Evolutionary conservation across 257 asterid genomes (phyloP), one percentile per base, ranked within the genome.

Genomic region (Schizonepeta tenuifolia): DNA sequence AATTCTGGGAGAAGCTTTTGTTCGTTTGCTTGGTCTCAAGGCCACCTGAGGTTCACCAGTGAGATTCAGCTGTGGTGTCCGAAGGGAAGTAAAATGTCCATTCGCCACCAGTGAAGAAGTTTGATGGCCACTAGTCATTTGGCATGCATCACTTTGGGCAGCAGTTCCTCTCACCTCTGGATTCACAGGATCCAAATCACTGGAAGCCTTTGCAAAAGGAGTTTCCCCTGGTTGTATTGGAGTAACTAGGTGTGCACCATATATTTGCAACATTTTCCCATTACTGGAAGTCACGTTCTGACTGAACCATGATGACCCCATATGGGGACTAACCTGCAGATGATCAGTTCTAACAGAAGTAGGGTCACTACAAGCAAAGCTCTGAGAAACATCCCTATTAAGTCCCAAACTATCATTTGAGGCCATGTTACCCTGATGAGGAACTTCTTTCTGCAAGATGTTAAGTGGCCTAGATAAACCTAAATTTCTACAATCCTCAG

Each of bases 221-320:
- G 76, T 77, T 78, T 82, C 96, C 51, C 59, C 79, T 15, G 85
- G 62, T 75, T 68, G 85, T 58, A 66, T 62, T 17, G 81, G 47
- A 36, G 81, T 51, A 65, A 74, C 77, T 75, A 70, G 71, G 14
- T 41, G 73, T 46, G 80, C 78, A 78, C 80, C 85, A 76, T 82
- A 61, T 57, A 73, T 41, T 1, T 78, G 84, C 67, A 81, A 73
- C 67, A 79, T 55, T 73, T 82, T 84, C 71, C 87, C 94, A 61
- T 78, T 84, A 64, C 74, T 85, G 26, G 76, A 83, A 69, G 86
- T 73, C 67, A 86, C 90, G 65, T 72, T 72, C 79, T 80, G 94
- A 79, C 70, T 82, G 47, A 87, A 83, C 96, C 88, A 87, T 26
- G 96, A 85, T 28, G 90, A 83, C 7, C 85, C 89, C 83, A 90